Evolutionary conservation across 2,329 filamentous ascomycete genomes (phyloP).

Genomic region (Dryadomyces quercus-mongolicae): DNA sequence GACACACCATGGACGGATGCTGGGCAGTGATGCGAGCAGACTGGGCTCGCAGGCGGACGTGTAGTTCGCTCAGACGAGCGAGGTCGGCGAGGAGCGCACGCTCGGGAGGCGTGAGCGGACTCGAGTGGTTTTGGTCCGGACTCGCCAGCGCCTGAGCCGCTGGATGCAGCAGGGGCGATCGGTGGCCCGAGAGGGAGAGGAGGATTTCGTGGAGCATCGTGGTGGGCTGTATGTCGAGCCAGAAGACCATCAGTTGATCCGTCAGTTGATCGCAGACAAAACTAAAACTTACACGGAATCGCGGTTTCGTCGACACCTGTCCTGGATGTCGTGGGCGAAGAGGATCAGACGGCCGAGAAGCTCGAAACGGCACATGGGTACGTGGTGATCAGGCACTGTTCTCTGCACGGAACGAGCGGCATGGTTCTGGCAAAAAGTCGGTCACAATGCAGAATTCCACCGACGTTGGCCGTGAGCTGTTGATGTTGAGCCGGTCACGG

Average conservation of each 20-base stretch:
- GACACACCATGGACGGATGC: slow-evolving; percentile 73
- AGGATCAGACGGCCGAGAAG: slow-evolving; percentile 12
- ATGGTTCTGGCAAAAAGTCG: not conserved
- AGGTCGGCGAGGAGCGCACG: slow-evolving; percentile 68
- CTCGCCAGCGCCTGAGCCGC: not conserved
- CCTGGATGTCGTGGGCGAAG: slow-evolving; percentile 9
- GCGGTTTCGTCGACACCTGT: slow-evolving; percentile 1
- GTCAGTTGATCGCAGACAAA: no score
- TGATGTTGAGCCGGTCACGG: not conserved
- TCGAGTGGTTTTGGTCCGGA: not conserved
- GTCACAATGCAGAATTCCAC: not conserved
- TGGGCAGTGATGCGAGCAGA: slow-evolving; percentile 54
- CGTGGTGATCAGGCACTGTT: not conserved
- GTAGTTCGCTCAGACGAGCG: slow-evolving; percentile 65
- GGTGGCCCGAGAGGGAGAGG: slow-evolving; percentile 87
- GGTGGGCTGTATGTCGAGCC: not conserved
- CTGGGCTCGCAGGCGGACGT: slow-evolving; percentile 58
- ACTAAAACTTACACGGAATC: not conserved
- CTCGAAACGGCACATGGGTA: slow-evolving; percentile 12
- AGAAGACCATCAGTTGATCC: no score
- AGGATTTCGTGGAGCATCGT: slow-evolving; percentile 96
- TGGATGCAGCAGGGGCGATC: slow-evolving; percentile 63
- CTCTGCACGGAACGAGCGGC: not conserved
- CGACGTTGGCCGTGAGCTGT: not conserved
- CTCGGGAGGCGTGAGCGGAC: slow-evolving; percentile 61